Conservation (phyloP, 2,329 filamentous ascomycete genomes). For the Colletotrichum sp. region DNA sequence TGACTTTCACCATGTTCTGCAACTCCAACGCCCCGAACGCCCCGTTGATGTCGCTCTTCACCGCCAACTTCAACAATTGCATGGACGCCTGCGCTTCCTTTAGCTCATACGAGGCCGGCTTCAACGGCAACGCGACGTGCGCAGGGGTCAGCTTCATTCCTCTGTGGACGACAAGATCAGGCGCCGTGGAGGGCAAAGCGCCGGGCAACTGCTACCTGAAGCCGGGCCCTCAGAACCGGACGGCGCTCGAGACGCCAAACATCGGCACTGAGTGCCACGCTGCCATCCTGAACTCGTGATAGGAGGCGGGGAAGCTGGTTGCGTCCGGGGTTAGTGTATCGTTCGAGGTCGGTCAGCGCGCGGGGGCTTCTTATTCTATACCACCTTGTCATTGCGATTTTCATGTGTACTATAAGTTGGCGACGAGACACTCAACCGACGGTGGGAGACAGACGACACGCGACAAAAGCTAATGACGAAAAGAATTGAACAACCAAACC, state of each 20-base stretch:
- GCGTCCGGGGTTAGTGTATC: background rate
- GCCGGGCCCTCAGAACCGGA: conserved; percentile 37
- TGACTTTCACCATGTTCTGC: conserved; percentile 47
- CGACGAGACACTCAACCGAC: background rate
- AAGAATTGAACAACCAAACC: background rate
- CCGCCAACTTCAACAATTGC: conserved; percentile 47
- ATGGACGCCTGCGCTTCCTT: conserved; percentile 53
- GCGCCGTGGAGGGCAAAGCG: conserved; percentile 35
- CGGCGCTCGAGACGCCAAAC: conserved; percentile 32
- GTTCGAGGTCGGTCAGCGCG: background rate
- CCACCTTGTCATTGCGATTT: background rate
- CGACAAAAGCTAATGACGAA: background rate
- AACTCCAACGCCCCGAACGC: conserved; percentile 43
- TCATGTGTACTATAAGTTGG: background rate
- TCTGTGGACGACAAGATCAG: conserved; percentile 42
- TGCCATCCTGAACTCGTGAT: conserved; percentile 28
- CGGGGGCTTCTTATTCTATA: background rate
- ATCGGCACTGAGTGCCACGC: conserved; percentile 41
- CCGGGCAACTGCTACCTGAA: conserved; percentile 54
- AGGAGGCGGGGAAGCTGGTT: background rate
- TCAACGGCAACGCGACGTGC: conserved; percentile 30
- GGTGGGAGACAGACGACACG: background rate
- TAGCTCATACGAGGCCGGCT: background rate
- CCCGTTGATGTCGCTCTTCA: conserved; percentile 46
- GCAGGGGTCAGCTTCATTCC: conserved; percentile 45